These are phyloP conservation scores for Aaosphaeria arxii DNA, from an alignment of 2,329 filamentous ascomycete species.

Conservation along the genomic window DNA sequence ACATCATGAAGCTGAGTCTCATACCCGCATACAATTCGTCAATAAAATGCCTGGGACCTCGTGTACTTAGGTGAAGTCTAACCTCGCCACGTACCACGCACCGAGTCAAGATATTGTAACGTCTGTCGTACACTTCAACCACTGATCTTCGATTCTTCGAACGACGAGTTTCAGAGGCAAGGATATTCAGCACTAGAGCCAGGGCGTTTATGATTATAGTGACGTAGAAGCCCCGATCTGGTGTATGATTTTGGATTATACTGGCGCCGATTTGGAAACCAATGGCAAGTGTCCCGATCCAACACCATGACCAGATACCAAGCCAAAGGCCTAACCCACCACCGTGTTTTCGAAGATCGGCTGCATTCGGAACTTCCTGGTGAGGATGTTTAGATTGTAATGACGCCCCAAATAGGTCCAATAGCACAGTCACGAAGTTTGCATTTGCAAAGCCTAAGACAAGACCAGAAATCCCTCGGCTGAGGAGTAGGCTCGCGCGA, in stretches of 20 bases:
- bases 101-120: slow-evolving; percentile 47
- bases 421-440: slow-evolving; percentile 69
- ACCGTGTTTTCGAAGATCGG: slow-evolving; percentile 70
- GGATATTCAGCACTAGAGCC: slow-evolving; percentile 66
- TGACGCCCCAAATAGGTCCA: slow-evolving; percentile 74
- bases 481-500: slow-evolving; percentile 59
- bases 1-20: slow-evolving; percentile 65
- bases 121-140: slow-evolving; percentile 52
- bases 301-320: slow-evolving; percentile 64
- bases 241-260: slow-evolving; percentile 62
- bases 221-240: slow-evolving; percentile 74
- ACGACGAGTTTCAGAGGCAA: slow-evolving; percentile 69
- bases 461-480: slow-evolving; percentile 64
- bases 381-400: slow-evolving; percentile 70
- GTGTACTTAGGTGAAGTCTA: slow-evolving; percentile 71
- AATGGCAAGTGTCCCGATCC: slow-evolving; percentile 66
- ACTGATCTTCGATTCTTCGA: slow-evolving; percentile 67
- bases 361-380: slow-evolving; percentile 65
- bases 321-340: slow-evolving; percentile 79
- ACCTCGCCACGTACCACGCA: slow-evolving; percentile 69
- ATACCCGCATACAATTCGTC: slow-evolving; percentile 72
- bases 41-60: slow-evolving; percentile 73
- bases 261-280: slow-evolving; percentile 70
- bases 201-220: slow-evolving; percentile 65
- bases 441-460: slow-evolving; percentile 73